phyloP scores from a whole-genome alignment of 768 basidiomycete species.

The Trametes cubensis region DNA sequence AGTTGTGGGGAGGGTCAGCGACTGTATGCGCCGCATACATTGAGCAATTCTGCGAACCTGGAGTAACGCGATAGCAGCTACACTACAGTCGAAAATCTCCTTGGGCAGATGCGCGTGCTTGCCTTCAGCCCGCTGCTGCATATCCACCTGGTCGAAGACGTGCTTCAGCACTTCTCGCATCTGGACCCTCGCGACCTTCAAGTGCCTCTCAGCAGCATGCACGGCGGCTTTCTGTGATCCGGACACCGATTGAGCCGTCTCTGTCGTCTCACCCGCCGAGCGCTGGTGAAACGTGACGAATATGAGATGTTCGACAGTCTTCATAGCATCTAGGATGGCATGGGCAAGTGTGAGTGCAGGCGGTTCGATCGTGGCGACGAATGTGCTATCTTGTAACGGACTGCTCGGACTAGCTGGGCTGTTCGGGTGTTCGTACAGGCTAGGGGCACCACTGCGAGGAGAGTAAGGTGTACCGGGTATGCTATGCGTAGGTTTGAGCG shows the following conservation, averaged over 20 bases:
- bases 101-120: slow-evolving; percentile 30
- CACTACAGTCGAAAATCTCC: slow-evolving; percentile 40
- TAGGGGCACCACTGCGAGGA: slow-evolving; percentile 16
- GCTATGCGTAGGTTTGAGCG: slow-evolving; percentile 23
- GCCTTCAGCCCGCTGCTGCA: slow-evolving; percentile 29
- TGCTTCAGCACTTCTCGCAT: slow-evolving; percentile 37
- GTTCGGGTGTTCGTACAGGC: slow-evolving; percentile 9
- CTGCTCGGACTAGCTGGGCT: not conserved
- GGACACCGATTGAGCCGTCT: slow-evolving; percentile 10
- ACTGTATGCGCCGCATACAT: not conserved
- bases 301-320: slow-evolving; percentile 38
- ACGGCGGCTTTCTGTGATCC: slow-evolving; percentile 22
- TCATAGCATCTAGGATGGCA: slow-evolving; percentile 40
- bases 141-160: slow-evolving; percentile 38
- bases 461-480: slow-evolving; percentile 17
- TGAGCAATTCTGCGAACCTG: slow-evolving; percentile 37
- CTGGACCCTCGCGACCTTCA: slow-evolving; percentile 30
- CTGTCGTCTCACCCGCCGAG: slow-evolving; percentile 12
- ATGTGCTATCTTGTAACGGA: slow-evolving; percentile 18
- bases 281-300: slow-evolving; percentile 34
- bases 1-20: not conserved
- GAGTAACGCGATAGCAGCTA: slow-evolving; percentile 47
- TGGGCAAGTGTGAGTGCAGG: slow-evolving; percentile 36
- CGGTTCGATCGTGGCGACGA: slow-evolving; percentile 34
- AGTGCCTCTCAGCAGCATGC: slow-evolving; percentile 23